These are phyloP conservation scores for Globisporangium emineosum DNA, from an alignment of 352 stramenopile species.

Conservation along the genomic window DNA sequence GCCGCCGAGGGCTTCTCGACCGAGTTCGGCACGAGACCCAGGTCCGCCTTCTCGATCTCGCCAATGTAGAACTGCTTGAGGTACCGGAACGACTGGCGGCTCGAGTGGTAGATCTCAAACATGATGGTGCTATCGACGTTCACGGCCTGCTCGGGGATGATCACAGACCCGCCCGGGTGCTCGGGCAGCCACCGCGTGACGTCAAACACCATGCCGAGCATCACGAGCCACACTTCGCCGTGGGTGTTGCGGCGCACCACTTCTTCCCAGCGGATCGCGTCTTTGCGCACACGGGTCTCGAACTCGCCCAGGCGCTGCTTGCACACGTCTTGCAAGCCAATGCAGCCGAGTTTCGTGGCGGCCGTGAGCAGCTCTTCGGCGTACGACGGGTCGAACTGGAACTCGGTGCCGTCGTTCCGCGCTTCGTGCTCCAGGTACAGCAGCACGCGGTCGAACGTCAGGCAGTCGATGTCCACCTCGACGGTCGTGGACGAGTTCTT, in stretches of 20 bases:
- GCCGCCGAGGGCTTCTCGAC: slow-evolving; percentile 47
- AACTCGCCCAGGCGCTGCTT: slow-evolving; percentile 73
- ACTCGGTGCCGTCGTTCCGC: slow-evolving; percentile 54
- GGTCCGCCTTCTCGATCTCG: slow-evolving; percentile 68
- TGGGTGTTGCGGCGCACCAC: slow-evolving; percentile 68
- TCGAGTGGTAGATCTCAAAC: slow-evolving; percentile 92
- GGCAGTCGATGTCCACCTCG: slow-evolving; percentile 81
- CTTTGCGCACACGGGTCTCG: slow-evolving; percentile 72
- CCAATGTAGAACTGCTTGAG: slow-evolving; percentile 92
- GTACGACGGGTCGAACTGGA: slow-evolving; percentile 81
- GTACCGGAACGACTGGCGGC: slow-evolving; percentile 89
- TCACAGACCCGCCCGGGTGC: slow-evolving; percentile 77
- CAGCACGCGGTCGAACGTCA: slow-evolving; percentile 87
- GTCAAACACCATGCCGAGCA: slow-evolving; percentile 88
- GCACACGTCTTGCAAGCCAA: slow-evolving; percentile 77
- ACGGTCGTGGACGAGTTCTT: slow-evolving; percentile 63
- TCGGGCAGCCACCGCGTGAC: slow-evolving; percentile 88
- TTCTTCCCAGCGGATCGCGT: slow-evolving; percentile 79
- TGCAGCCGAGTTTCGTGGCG: slow-evolving; percentile 64
- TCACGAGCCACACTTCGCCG: slow-evolving; percentile 82
- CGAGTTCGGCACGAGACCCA: slow-evolving; percentile 45
- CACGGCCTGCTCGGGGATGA: slow-evolving; percentile 84
- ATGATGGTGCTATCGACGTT: slow-evolving; percentile 88
- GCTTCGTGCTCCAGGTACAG: slow-evolving; percentile 85
- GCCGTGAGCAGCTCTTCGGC: slow-evolving; percentile 68